phyloP scores from a whole-genome alignment of 2,329 filamentous ascomycete species.

The Arthrobotrys iridis region DNA sequence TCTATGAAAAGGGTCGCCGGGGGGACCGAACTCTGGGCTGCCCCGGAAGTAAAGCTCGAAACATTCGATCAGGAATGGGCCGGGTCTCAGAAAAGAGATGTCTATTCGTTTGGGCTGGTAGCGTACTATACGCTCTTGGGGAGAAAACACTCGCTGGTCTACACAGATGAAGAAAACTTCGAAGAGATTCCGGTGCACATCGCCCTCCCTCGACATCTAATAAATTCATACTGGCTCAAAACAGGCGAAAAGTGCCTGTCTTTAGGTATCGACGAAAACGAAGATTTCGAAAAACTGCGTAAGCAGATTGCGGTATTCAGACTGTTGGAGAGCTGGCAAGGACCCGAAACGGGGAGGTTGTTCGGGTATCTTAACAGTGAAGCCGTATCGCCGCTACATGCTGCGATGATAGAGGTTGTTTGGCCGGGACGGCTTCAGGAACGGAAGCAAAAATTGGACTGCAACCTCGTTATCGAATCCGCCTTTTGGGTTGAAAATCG shows the following conservation, averaged over 20 bases:
- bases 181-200: background rate
- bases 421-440: background rate
- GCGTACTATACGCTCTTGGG: background rate
- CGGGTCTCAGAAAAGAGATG: background rate
- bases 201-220: background rate
- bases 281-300: background rate
- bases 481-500: background rate
- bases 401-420: background rate
- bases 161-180: background rate
- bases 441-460: background rate
- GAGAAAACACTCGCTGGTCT: background rate
- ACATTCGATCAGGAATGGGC: background rate
- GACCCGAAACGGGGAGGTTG: background rate
- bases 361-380: background rate
- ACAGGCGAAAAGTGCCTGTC: background rate
- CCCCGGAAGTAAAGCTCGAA: background rate
- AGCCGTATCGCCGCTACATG: background rate
- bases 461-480: background rate
- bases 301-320: background rate
- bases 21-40: background rate
- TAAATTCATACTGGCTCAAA: background rate
- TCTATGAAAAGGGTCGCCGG: background rate
- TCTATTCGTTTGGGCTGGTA: slow-evolving; percentile 14
- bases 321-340: background rate
- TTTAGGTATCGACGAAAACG: background rate